phyloP scores from a whole-genome alignment of 345 rosid species.

The Acer negundo region DNA sequence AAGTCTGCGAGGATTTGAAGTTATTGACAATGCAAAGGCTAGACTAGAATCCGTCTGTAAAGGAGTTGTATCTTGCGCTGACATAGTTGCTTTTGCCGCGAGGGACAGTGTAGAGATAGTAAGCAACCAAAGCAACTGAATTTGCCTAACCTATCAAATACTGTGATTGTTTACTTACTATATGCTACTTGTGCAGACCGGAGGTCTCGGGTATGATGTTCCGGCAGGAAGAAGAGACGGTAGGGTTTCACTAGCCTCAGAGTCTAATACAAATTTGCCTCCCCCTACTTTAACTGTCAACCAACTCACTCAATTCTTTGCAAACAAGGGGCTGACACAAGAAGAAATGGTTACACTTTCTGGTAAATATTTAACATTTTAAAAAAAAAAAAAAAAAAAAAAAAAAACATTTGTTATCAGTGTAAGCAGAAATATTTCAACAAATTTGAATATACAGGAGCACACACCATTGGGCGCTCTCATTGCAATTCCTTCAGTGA shows the following conservation, averaged over 20 bases:
- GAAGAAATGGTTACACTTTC: constrained; percentile 60
- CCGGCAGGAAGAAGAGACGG: constrained; percentile 72
- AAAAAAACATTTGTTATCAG: neutral
- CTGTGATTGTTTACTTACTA: too few relatives aligned
- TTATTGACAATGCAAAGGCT: constrained; percentile 48
- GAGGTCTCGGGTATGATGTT: constrained; percentile 51
- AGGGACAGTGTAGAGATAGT: constrained; percentile 51
- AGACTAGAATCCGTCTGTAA: constrained; percentile 40
- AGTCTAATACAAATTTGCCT: constrained; percentile 44
- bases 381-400: neutral
- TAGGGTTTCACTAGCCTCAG: constrained; percentile 42
- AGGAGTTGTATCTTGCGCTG: constrained; percentile 64
- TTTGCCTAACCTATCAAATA: neutral
- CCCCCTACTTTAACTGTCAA: constrained; percentile 41
- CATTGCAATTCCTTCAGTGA: constrained; percentile 50
- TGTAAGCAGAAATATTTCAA: neutral
- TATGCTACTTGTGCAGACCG: constrained; percentile 25
- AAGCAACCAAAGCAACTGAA: neutral
- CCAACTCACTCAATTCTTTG: constrained; percentile 36
- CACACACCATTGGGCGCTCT: constrained; percentile 62
- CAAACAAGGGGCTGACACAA: constrained; percentile 38
- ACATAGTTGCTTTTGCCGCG: constrained; percentile 57
- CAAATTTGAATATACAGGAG: constrained; percentile 27
- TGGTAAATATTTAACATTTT: constrained; percentile 25
- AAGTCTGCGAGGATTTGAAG: constrained; percentile 53